Evolutionary conservation across 1,139 yeast genomes (phyloP).

Genomic region (Debaryomyces subglobosus): DNA sequence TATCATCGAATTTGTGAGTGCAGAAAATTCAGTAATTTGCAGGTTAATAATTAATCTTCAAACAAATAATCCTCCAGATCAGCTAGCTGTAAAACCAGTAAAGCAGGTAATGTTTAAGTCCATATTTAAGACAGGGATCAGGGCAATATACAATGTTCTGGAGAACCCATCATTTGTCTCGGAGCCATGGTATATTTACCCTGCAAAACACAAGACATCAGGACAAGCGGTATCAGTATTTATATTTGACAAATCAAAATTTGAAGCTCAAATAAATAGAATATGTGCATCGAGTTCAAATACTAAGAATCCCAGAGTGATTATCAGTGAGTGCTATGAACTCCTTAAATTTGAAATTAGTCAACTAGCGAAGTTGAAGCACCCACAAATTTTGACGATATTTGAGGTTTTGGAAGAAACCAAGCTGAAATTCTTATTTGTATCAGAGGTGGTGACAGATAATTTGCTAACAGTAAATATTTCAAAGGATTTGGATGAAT

Average conservation of each 20-base stretch:
- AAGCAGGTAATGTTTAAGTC: constrained; percentile 35
- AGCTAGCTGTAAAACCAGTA: neutral
- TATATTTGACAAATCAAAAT: constrained; percentile 80
- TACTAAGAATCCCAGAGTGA: constrained; percentile 39
- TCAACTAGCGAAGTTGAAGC: constrained; percentile 78
- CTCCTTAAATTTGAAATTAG: constrained; percentile 55
- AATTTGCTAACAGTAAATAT: constrained; percentile 54
- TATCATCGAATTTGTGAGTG: neutral
- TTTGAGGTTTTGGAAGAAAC: constrained; percentile 90
- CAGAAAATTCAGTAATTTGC: constrained; percentile 1
- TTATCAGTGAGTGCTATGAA: constrained; percentile 45
- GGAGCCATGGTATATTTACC: constrained; percentile 86
- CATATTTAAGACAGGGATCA: constrained; percentile 64
- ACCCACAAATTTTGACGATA: constrained; percentile 81
- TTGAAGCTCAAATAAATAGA: constrained; percentile 59
- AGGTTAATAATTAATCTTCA: neutral
- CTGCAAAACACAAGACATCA: constrained; percentile 70
- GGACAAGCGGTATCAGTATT: constrained; percentile 76
- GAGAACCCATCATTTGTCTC: constrained; percentile 72
- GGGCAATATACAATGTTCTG: constrained; percentile 73
- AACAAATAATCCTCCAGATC: neutral
- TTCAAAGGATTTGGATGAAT: constrained; percentile 56
- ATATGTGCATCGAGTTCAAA: constrained; percentile 50
- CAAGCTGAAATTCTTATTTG: constrained; percentile 75
- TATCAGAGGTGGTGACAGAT: constrained; percentile 74